A percentile compares a stretch with the other conserved stretches of the same genome.
Conservation (phyloP, 441 rosid genomes). For the Syzygium malaccense region DNA sequence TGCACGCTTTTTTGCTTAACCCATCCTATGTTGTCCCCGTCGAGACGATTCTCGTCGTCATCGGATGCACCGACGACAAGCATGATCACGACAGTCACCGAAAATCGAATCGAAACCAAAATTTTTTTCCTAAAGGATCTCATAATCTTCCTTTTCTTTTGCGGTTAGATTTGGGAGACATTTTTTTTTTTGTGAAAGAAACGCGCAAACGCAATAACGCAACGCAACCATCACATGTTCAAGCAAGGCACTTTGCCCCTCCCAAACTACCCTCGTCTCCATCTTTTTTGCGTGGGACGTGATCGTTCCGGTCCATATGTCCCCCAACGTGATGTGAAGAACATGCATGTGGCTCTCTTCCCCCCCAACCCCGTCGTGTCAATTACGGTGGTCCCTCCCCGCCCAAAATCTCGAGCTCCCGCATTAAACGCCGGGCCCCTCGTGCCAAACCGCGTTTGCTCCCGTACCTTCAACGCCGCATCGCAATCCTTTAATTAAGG, state of each 20-base stretch:
- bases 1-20: not conserved
- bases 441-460: not conserved
- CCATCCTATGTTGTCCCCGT: not conserved
- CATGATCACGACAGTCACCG: too few relatives aligned
- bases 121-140: not conserved
- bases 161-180: not conserved
- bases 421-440: not conserved
- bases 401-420: not conserved
- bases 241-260: not conserved
- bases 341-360: not conserved
- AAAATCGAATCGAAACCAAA: rapidly evolving
- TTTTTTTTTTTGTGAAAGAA: not conserved
- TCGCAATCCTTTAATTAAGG: not conserved
- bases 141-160: not conserved
- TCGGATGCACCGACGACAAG: rapidly evolving
- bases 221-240: not conserved
- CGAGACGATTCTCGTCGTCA: not conserved
- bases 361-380: not conserved
- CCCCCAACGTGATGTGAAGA: not conserved
- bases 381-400: not conserved
- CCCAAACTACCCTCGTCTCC: not conserved
- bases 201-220: not conserved
- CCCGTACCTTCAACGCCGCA: not conserved
- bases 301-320: too few relatives aligned
- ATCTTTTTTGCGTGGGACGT: not conserved